Conservation (phyloP, 495 filamentous ascomycete genomes). For the Aspergillus kassunensis region DNA sequence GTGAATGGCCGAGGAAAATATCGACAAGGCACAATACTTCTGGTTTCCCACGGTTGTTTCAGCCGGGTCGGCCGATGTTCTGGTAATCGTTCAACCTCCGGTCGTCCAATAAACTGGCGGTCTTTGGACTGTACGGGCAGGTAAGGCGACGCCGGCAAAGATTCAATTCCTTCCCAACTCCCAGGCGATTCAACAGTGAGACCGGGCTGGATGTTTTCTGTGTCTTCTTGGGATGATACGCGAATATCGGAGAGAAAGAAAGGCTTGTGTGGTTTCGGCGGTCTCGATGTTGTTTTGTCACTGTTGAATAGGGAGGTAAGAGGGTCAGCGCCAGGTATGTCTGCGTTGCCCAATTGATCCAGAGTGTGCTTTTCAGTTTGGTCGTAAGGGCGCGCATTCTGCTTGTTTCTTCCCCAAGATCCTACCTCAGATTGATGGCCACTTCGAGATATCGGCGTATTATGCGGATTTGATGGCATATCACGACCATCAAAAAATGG, state of each 20-base stretch:
- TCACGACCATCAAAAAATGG: conserved; percentile 17
- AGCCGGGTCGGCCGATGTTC: neutral
- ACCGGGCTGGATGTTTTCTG: conserved; percentile 6
- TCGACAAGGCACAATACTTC: conserved; percentile 1
- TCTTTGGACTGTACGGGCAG: neutral
- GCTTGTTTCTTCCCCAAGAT: conserved; percentile 3
- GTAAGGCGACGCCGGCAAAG: neutral
- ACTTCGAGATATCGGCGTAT: conserved; percentile 22
- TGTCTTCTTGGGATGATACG: neutral
- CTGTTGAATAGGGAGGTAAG: neutral
- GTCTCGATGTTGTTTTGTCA: neutral
- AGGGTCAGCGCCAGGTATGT: neutral
- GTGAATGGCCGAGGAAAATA: conserved; percentile 4
- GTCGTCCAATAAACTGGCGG: neutral
- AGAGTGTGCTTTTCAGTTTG: neutral
- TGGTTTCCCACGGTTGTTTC: neutral
- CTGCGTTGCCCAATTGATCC: neutral
- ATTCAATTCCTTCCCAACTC: neutral
- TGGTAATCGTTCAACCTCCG: neutral
- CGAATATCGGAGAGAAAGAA: conserved; percentile 9
- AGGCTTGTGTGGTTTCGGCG: conserved; percentile 13
- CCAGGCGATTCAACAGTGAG: neutral
- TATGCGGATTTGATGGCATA: conserved; percentile 20
- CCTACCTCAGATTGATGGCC: conserved; percentile 2
- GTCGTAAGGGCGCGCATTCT: conserved; percentile 4